Evolutionary conservation across 257 asterid species (phyloP).

Genomic region (Leptodermis oblonga): DNA sequence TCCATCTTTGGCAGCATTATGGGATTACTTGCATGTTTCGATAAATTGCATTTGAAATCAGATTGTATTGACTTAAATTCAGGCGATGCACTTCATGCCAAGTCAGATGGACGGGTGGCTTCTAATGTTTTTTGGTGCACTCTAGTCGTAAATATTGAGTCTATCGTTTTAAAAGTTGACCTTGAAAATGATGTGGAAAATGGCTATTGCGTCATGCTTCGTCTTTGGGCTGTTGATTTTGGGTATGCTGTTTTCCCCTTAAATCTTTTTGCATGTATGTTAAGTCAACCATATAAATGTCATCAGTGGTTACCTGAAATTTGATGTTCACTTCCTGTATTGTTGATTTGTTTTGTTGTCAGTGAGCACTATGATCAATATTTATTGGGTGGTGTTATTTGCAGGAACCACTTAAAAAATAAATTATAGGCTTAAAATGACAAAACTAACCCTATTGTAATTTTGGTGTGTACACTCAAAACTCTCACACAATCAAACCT

Average conservation of each 20-base stretch:
- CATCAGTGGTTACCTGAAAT: background rate
- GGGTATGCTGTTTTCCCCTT: conserved; percentile 46
- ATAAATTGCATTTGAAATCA: conserved; percentile 35
- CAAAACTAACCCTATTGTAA: too few relatives aligned
- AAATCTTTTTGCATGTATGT: conserved; percentile 10
- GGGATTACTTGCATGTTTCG: conserved; percentile 42
- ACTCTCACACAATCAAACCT: too few relatives aligned
- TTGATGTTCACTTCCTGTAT: background rate
- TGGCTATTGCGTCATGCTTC: conserved; percentile 48
- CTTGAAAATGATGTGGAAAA: conserved; percentile 58
- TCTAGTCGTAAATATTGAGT: conserved; percentile 44
- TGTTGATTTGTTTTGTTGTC: background rate
- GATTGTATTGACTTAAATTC: conserved; percentile 27
- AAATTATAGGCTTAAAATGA: too few relatives aligned
- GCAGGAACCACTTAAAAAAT: too few relatives aligned
- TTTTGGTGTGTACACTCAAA: too few relatives aligned
- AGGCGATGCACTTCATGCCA: conserved; percentile 23
- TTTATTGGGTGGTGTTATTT: too few relatives aligned
- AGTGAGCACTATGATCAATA: background rate
- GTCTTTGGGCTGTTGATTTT: conserved; percentile 42
- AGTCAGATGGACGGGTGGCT: conserved; percentile 30
- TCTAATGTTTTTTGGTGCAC: conserved; percentile 50
- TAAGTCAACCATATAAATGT: background rate
- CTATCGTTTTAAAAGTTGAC: conserved; percentile 47
- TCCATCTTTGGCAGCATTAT: conserved; percentile 44